Base-by-base conservation (phyloP, 2,329 filamentous ascomycete species). In the Mollisiaceae sp. region DNA sequence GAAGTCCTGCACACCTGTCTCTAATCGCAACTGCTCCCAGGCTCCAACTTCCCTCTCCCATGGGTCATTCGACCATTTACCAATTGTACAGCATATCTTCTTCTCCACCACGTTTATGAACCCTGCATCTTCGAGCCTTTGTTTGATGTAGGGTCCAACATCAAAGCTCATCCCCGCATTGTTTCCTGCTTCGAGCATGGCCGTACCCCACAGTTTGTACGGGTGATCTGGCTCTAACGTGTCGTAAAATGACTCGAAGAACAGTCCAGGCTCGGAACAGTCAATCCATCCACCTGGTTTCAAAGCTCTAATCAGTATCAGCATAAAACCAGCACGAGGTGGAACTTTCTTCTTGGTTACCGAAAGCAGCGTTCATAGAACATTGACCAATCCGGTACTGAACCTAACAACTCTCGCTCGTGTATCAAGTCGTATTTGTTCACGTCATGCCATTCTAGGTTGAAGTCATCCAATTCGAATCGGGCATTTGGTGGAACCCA, bases 391-490 rank as follows among this genome's bases (percentile, higher is more conserved):
- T 67, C 45, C 14, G 60, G 56, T 1, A 70, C 65, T 18, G 62
- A 64, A 5, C 68, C 68, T 15, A 67, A 62, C 41, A 70, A 50
- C 52, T 67, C 68, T 60, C 75, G 70, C 8, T 70, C 70, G 36
- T 75, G 72, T 50, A 73, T 73, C 65, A 70, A 75, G 62, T 75
- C 77, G 60, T 74, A 79, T 41, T 64, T 67, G 12, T 65, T 52
- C 39, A 75, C 69, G 45, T 76, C 73, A 39, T 64, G 69, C 74
- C 75, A 76, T 41, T 74, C 72, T 12, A 72, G 63, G 45, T 87
- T 85, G 57, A 84, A 84, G 71, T 91, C 87, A 72, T 90, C 88
- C 54, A 90, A 82, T 58, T 88, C 81, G 70, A 90, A 90, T 62
- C 83, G 81, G 67, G 87, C 85, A 70, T 90, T 90, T 41, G 81